Conservation (phyloP, 2,329 filamentous ascomycete species). For the Microcyclospora tardicrescens region DNA sequence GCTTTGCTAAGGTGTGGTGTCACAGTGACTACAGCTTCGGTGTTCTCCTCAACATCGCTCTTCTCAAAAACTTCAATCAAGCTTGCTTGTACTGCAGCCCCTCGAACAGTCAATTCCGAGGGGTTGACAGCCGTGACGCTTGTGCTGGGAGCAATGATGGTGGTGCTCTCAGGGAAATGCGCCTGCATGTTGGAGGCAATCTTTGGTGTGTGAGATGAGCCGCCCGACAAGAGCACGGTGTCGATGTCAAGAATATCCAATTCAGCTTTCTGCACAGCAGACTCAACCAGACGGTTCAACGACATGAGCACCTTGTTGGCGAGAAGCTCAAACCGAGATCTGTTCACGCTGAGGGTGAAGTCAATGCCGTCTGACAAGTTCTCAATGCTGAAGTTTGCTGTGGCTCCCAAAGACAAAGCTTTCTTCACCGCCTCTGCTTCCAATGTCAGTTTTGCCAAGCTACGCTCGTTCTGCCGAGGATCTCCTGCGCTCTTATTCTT, state of each 20-base stretch:
- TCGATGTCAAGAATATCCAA: conserved; percentile 87
- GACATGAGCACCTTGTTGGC: conserved; percentile 75
- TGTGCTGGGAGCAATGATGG: conserved; percentile 72
- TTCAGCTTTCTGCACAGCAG: conserved; percentile 79
- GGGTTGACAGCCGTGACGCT: conserved; percentile 73
- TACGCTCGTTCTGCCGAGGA: conserved; percentile 66
- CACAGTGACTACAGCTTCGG: conserved; percentile 86
- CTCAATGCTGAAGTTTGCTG: conserved; percentile 87
- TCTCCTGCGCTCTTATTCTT: conserved; percentile 67
- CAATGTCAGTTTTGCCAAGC: conserved; percentile 80
- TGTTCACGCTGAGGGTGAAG: conserved; percentile 84
- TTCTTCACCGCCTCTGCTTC: conserved; percentile 90
- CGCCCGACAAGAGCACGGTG: conserved; percentile 86
- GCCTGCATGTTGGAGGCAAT: conserved; percentile 67
- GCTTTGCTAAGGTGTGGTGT: conserved; percentile 81
- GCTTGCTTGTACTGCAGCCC: conserved; percentile 88
- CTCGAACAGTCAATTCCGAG: conserved; percentile 75
- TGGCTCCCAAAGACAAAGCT: conserved; percentile 73
- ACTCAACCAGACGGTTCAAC: conserved; percentile 73
- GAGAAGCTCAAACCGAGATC: conserved; percentile 82
- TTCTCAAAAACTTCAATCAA: conserved; percentile 89
- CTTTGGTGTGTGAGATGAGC: conserved; percentile 85
- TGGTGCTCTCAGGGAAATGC: conserved; percentile 70
- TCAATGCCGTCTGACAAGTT: conserved; percentile 79
- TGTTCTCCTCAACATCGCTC: conserved; percentile 89